phyloP scores from a whole-genome alignment of 2,329 filamentous ascomycete genomes.

The Biscogniauxia mediterranea region DNA sequence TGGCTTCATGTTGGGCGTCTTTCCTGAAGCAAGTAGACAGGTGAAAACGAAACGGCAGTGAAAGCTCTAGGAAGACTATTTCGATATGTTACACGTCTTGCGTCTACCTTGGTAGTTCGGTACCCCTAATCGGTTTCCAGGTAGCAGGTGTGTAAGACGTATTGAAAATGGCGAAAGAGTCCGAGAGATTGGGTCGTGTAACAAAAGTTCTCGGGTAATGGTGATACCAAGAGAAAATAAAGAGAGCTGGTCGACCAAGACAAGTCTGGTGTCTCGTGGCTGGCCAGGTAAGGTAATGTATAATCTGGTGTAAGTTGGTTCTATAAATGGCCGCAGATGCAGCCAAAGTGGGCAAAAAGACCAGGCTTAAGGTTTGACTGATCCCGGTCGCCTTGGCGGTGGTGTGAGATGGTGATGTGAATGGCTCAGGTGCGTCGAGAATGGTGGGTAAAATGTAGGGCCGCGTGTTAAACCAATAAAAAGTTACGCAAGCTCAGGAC shows the following conservation, averaged over 20 bases:
- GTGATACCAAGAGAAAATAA: background rate
- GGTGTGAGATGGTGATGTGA: background rate
- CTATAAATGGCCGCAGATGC: background rate
- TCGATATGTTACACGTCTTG: no score
- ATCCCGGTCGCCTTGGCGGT: background rate
- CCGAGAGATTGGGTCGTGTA: no score
- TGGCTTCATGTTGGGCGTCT: constrained; percentile 15
- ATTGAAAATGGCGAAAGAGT: no score
- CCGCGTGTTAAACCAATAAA: background rate
- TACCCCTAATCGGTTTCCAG: no score
- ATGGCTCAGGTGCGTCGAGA: background rate
- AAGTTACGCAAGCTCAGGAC: background rate
- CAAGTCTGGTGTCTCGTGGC: background rate
- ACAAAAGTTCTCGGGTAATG: no score
- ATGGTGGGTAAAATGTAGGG: background rate
- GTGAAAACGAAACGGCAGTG: background rate
- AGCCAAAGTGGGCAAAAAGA: background rate
- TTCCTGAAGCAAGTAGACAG: background rate
- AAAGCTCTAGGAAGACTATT: background rate
- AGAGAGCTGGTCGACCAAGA: background rate
- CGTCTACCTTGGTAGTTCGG: no score
- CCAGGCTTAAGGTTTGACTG: background rate
- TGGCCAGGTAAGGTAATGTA: no score
- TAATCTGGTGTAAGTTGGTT: background rate
- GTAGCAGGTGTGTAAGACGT: no score